Base-by-base conservation (phyloP, 2,329 filamentous ascomycete species). In the Cladophialophora bantiana region DNA sequence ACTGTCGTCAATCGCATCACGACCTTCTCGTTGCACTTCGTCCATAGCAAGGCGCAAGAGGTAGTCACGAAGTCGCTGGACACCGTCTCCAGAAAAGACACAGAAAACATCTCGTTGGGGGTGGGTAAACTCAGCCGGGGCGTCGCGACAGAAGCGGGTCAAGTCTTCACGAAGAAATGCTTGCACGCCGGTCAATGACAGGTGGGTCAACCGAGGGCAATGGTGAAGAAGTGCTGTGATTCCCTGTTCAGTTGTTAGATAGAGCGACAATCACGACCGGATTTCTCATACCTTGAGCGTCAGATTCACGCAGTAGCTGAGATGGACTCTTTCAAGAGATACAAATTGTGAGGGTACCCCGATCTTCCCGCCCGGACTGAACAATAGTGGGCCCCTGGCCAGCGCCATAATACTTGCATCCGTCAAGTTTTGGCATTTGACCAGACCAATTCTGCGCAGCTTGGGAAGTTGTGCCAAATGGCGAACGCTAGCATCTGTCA, bases 71-170 rank as follows among this genome's bases (percentile, higher is more conserved):
- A 99, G 86, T 48, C 87, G 86, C 50, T 83, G 83, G 1, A 99
- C 94, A 63, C 94, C 94, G 32, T 87, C 85, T 5, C 95, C 94
- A 1, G 94, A 97, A 78, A 99, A 99, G 62, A 99, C 95, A 75
- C 95, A 99, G 77, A 99, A 99, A 7, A 98, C 93, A 60, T 94
- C 90, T 69, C 95, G 89, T 78, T 99, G 95, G 75, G 97, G 93
- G 55, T 94, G 91, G 18, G 94, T 98, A 77, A 99, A 99, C 78
- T 98, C 95, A 67, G 85, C 80, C 42, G 95, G 95, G 1, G 95
- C 93, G 73, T 91, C 89, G 68, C 95, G 89, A 76, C 95, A 98
- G 77, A 93, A 98, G 5, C 85, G 83, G 61, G 93, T 90, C 35
- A 98, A 86, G 72, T 97, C 94, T 63, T 93, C 89, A 60, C 91